Evolutionary conservation across 352 stramenopile species (phyloP), one percentile per base, ranked within the genome.

Genomic region (Phytophthora fragariae): DNA sequence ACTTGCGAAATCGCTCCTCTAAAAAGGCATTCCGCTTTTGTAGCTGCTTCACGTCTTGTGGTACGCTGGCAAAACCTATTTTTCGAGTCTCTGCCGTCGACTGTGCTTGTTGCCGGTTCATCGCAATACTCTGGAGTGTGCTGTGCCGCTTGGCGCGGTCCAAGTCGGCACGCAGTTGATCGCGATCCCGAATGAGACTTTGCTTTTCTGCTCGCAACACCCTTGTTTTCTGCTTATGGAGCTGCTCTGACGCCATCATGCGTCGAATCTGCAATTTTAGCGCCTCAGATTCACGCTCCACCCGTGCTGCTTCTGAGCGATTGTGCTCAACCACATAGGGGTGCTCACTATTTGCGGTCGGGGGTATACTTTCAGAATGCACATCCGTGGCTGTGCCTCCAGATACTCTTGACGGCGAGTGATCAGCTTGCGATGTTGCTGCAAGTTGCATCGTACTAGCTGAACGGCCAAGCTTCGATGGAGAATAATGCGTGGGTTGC

Each of bases 181-280:
- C 79, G 29, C 82, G 83, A 54, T 68, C 75, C 39, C 85, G 76
- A 14, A 81, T 59, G n/a, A 94, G 77, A 39, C 83, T 75, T 21
- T 75, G 64, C 52, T 81, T 85, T 68, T 92, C 88, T 12, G 70
- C 63, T 11, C 71, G 66, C 35, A 92, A 74, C 9, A 85, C 55
- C 1, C 79, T 76, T 35, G 90, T 92, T 65, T 91, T 90, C 46
- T 91, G 85, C 70, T 92, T 93, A 72, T 91, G 77, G 9, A 80
- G 79, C 60, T 93, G 90, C 65, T 95, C 85, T 7, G 83, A 89
- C 29, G 86, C 84, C 57, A 93, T 93, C 84, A 95, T 90, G 54
- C 91, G 92, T 60, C 86, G 85, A 65, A 95, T 86, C 63, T 92
- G 88, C 33, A 89, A 63, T 49, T 92, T 86, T 27, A 93, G 63